Percentiles rank a stretch among this genome's conserved stretches.
Evolutionary conservation across 192 early-diverging fungal genomes (phyloP).

Genomic region (Piromyces sp.): DNA sequence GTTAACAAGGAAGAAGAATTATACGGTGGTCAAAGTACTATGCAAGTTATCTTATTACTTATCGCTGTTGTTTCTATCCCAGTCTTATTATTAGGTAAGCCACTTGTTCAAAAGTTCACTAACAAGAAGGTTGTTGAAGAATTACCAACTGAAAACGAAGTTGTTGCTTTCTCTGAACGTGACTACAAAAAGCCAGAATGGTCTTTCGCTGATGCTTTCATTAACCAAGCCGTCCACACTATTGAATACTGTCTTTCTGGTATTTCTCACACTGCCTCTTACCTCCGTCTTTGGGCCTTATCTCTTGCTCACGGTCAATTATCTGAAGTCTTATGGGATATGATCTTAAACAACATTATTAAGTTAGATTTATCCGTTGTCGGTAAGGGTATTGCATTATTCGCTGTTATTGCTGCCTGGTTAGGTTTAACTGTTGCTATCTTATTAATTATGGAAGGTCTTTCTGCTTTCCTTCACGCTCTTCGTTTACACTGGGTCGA

Average conservation of each 20-base stretch:
- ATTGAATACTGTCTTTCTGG: constrained; percentile 93
- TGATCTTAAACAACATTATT: constrained; percentile 54
- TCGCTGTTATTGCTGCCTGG: constrained; percentile 74
- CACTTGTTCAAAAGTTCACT: background rate
- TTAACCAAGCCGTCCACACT: constrained; percentile 94
- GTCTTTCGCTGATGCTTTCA: constrained; percentile 54
- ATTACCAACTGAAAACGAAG: background rate
- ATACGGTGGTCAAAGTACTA: constrained; percentile 64
- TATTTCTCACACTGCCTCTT: constrained; percentile 97
- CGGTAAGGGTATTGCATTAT: constrained; percentile 47
- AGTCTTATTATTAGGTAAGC: background rate
- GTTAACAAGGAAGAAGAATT: constrained; percentile 50
- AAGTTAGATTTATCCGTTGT: constrained; percentile 18
- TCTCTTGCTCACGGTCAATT: constrained; percentile 95
- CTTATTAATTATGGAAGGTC: constrained; percentile 69
- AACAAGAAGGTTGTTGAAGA: background rate
- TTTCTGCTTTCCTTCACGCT: constrained; percentile 75
- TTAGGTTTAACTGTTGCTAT: constrained; percentile 65
- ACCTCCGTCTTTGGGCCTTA: constrained; percentile 95
- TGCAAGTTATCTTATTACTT: constrained; percentile 68
- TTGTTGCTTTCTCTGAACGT: background rate
- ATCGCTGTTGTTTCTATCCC: constrained; percentile 80
- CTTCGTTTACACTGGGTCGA: constrained; percentile 94
- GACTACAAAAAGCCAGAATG: background rate
- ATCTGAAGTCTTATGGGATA: constrained; percentile 90